Conservation (phyloP, 257 asterid genomes). For the Fraxinus americana region DNA sequence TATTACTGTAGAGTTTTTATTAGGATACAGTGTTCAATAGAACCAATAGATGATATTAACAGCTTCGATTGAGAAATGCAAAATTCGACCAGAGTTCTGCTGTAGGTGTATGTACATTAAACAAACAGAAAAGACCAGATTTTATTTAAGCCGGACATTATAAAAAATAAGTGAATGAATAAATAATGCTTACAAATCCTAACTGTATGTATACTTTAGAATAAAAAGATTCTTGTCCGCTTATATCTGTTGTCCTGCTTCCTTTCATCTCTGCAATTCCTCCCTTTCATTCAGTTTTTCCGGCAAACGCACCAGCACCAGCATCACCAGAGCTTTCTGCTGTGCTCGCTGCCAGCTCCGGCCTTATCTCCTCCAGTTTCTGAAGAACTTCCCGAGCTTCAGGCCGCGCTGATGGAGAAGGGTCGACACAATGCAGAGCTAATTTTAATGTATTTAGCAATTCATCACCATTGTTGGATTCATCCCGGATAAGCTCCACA, state of each 20-base stretch:
- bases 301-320: background rate
- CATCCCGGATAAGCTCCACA: slow-evolving; percentile 77
- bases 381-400: slow-evolving; percentile 67
- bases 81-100: too few relatives aligned
- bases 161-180: background rate
- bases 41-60: too few relatives aligned
- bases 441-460: slow-evolving; percentile 72
- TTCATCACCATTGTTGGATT: slow-evolving; percentile 63
- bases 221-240: background rate
- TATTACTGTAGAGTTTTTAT: too few relatives aligned
- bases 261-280: background rate
- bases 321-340: background rate
- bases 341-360: slow-evolving; percentile 36
- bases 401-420: slow-evolving; percentile 80
- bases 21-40: too few relatives aligned
- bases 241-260: background rate
- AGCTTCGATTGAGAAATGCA: too few relatives aligned
- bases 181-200: background rate
- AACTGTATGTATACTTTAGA: background rate
- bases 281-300: background rate
- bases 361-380: slow-evolving; percentile 73
- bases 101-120: background rate
- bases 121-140: background rate
- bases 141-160: background rate
- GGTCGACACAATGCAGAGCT: slow-evolving; percentile 91